Percentiles rank a stretch among this genome's conserved stretches.
Evolutionary conservation across 164 flowering plant species (phyloP).

Genomic region (Nymphaea colorata): DNA sequence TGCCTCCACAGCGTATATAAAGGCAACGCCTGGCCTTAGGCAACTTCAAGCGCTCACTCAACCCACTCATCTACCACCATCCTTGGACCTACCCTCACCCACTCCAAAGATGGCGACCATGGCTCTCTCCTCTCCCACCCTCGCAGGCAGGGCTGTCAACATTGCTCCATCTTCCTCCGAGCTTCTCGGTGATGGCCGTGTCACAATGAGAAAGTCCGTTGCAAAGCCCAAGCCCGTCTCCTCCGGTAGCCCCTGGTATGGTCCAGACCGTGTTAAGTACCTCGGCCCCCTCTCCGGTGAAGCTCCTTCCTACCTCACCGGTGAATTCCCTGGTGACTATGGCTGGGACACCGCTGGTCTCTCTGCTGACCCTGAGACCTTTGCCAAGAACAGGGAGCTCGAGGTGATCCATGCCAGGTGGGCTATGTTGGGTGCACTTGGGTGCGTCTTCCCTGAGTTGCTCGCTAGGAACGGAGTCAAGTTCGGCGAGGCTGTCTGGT

Average conservation of each 20-base stretch:
- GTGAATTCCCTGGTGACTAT: constrained; percentile 16
- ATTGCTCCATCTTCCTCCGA: background rate
- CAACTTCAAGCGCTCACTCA: background rate
- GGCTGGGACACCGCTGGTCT: constrained; percentile 15
- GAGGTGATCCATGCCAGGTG: constrained; percentile 12
- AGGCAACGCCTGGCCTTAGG: background rate
- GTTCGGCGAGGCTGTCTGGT: constrained; percentile 16
- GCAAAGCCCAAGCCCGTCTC: constrained; percentile 10
- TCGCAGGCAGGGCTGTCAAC: constrained; percentile 1
- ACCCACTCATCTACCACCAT: background rate
- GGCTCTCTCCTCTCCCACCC: background rate
- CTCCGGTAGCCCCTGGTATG: constrained; percentile 13
- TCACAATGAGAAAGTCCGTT: constrained; percentile 27
- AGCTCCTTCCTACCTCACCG: constrained; percentile 13
- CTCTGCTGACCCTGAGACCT: constrained; percentile 15
- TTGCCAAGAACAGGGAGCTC: constrained; percentile 14
- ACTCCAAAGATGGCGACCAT: background rate
- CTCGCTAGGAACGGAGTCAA: constrained; percentile 14
- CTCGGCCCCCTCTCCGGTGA: constrained; percentile 14
- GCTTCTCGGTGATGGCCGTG: constrained; percentile 19
- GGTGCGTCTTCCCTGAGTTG: constrained; percentile 14
- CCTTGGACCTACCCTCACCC: background rate
- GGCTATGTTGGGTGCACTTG: constrained; percentile 12
- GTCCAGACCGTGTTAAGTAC: constrained; percentile 12
- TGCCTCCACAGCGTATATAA: background rate